Percentiles rank a stretch among this genome's conserved stretches.
These are phyloP conservation scores for Neurospora sp. DNA, from an alignment of 2,329 filamentous ascomycete genomes.

Conservation along the genomic window DNA sequence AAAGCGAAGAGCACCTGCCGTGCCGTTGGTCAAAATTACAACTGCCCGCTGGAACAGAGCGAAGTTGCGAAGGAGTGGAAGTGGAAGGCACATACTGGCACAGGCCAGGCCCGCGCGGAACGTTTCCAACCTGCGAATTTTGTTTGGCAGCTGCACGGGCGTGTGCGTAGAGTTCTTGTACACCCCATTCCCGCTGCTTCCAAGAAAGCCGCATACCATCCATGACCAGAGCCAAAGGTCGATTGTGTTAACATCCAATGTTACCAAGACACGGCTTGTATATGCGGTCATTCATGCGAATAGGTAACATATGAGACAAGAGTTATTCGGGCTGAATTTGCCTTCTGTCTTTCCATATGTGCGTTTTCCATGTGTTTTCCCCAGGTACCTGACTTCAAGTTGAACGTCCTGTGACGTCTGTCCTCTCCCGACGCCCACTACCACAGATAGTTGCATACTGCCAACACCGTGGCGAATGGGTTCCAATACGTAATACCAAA, in stretches of 20 bases:
- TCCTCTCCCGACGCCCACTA: neutral
- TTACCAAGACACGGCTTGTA: neutral
- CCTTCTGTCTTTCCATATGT: neutral
- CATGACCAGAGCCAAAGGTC: neutral
- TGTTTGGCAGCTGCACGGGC: neutral
- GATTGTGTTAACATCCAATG: neutral
- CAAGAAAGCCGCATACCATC: neutral
- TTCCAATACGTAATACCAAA: neutral
- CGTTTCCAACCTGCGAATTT: neutral
- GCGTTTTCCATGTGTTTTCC: neutral
- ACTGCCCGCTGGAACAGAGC: neutral
- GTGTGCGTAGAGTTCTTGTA: neutral
- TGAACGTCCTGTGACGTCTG: neutral
- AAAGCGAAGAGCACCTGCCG: neutral
- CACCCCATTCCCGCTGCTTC: neutral
- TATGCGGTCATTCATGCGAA: neutral
- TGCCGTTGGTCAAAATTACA: neutral
- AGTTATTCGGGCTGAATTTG: neutral
- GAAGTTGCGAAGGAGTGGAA: neutral
- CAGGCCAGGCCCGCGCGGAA: neutral
- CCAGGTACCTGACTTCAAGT: neutral
- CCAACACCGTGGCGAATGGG: neutral
- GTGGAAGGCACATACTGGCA: neutral
- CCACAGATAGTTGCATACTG: neutral
- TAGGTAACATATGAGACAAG: neutral